A percentile compares a stretch with the other conserved stretches of the same genome.
These are phyloP conservation scores for Canavalia gladiata DNA, from an alignment of 306 rosid species.

Conservation along the genomic window DNA sequence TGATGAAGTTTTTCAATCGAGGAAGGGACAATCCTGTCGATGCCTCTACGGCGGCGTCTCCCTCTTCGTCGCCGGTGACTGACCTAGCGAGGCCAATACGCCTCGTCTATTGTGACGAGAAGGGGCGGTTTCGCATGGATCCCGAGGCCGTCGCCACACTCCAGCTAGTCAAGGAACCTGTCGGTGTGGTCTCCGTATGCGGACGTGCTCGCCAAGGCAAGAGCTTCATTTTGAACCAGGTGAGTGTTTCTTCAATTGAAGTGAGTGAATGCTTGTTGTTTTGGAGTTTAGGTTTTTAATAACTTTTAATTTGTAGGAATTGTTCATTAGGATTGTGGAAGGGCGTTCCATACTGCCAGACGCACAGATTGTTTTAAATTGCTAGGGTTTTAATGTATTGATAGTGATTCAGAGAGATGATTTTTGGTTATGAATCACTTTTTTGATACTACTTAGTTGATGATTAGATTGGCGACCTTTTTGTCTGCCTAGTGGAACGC, in stretches of 20 bases:
- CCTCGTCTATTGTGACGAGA: conserved; percentile 80
- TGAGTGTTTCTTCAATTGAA: neutral
- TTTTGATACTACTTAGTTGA: neutral
- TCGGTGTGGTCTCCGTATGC: conserved; percentile 88
- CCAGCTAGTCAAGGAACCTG: conserved; percentile 89
- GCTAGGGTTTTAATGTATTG: neutral
- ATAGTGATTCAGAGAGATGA: neutral
- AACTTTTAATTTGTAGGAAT: neutral
- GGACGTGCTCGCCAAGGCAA: conserved; percentile 97
- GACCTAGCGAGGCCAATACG: conserved; percentile 86
- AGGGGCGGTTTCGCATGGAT: conserved; percentile 89
- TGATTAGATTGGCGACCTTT: neutral
- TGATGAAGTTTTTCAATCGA: conserved; percentile 60
- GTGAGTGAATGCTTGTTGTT: neutral
- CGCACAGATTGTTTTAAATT: neutral
- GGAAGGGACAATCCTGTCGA: conserved; percentile 59
- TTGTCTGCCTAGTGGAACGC: conserved; percentile 1
- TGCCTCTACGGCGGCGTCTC: conserved; percentile 48
- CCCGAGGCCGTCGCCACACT: conserved; percentile 91
- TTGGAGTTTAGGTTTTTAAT: conserved; percentile 24
- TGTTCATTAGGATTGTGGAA: conserved; percentile 18
- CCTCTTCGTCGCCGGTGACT: conserved; percentile 59
- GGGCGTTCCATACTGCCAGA: neutral
- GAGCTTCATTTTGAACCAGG: conserved; percentile 61
- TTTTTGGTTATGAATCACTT: neutral